Base-by-base conservation (phyloP, 345 rosid species). In the Boechera stricta region DNA sequence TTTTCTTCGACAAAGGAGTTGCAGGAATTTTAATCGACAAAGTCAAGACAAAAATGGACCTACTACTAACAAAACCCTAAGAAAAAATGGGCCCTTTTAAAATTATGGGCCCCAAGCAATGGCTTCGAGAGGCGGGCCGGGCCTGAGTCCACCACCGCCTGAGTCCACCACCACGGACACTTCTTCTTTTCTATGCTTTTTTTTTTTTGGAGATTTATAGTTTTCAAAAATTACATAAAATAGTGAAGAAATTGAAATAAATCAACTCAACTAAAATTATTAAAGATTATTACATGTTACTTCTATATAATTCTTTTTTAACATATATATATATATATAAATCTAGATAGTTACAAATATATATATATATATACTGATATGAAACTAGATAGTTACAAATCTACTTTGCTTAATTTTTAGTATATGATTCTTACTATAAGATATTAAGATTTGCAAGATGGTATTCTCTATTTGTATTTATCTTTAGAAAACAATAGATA, bases 131-230 rank as follows among this genome's bases (percentile, higher is more conserved):
- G n/a, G n/a, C n/a, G n/a, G n/a, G n/a, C n/a, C n/a, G n/a, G n/a
- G n/a, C n/a, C n/a, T n/a, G n/a, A n/a, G n/a, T n/a, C n/a, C n/a
- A n/a, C n/a, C n/a, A n/a, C n/a, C n/a, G n/a, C n/a, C n/a, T 31
- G 54, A 52, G 26, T 73, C 77, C 62, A 49, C 49, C 54, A 62
- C 61, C 57, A 72, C 49, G 5, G 48, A 58, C 48, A 12, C 67
- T 33, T 59, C 33, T 32, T 24, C 21, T 10, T 29, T 33, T 64
- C 59, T 63, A 64, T 28, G 71, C 56, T 49, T 11, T 28, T n/a
- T 64, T 24, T n/a, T 33, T 24, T 3, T 1, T 28, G 57, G 47
- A 45, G 18, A 32, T 28, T 31, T 44, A 12, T 36, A 39, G 13
- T 18, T 53, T 54, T 61, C 16, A 61, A 38, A 36, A 21, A 5